Percentiles rank a stretch among this genome's conserved stretches.
These are phyloP conservation scores for Aspergillus sojae DNA, from an alignment of 2,329 filamentous ascomycete genomes.

Conservation along the genomic window DNA sequence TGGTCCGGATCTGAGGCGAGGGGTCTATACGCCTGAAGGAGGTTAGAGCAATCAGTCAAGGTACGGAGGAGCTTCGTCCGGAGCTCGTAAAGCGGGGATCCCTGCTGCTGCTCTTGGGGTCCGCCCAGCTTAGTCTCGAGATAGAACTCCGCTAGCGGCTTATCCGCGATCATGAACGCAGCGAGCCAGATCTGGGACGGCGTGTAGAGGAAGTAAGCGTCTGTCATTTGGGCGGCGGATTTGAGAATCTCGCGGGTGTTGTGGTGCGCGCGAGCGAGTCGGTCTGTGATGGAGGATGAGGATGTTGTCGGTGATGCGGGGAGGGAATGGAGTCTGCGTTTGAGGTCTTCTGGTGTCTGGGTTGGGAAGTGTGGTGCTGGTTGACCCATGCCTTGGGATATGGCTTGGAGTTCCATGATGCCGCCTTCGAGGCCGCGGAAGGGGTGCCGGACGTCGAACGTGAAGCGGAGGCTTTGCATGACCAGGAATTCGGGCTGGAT, in stretches of 20 bases:
- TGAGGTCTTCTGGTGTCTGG: conserved; percentile 35
- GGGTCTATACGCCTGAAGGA: conserved; percentile 44
- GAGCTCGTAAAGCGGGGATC: conserved; percentile 33
- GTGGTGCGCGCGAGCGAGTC: conserved; percentile 67
- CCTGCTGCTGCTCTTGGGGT: conserved; percentile 9
- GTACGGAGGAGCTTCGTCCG: conserved; percentile 42
- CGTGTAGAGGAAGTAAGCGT: conserved; percentile 96
- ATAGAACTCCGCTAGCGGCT: conserved; percentile 48
- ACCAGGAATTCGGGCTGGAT: conserved; percentile 90
- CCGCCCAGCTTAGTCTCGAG: conserved; percentile 47
- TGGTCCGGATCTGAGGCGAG: conserved; percentile 41
- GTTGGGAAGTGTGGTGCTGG: conserved; percentile 32
- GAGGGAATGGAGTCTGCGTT: conserved; percentile 34
- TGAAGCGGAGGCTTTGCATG: conserved; percentile 89
- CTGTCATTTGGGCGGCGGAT: conserved; percentile 80
- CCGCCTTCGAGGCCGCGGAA: conserved; percentile 85
- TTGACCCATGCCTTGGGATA: conserved; percentile 62
- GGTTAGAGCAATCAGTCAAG: conserved; percentile 40
- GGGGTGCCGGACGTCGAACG: conserved; percentile 89
- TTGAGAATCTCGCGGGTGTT: conserved; percentile 74
- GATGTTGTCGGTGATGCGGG: conserved; percentile 26
- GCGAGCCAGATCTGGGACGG: conserved; percentile 93
- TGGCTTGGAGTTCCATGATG: conserved; percentile 75
- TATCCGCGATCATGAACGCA: conserved; percentile 74
- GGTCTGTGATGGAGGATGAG: conserved; percentile 40